Percentiles rank a stretch among this genome's conserved stretches.
phyloP scores from a whole-genome alignment of 768 basidiomycete genomes.

The Lanmaoa pseudosensibilis region DNA sequence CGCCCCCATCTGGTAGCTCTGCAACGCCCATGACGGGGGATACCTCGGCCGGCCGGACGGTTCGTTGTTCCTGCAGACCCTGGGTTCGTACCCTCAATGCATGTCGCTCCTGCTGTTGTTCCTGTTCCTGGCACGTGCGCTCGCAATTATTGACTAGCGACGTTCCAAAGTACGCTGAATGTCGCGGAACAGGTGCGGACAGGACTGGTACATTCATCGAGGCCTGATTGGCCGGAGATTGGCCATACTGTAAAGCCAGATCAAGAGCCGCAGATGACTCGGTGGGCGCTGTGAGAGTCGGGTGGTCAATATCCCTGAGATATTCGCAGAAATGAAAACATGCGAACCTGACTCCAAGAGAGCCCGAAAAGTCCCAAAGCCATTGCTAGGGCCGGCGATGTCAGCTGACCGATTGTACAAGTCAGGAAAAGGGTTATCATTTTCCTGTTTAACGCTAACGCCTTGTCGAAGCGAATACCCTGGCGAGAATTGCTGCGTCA shows the following conservation, averaged over 20 bases:
- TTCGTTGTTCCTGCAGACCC: slow-evolving; percentile 33
- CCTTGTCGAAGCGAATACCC: slow-evolving; percentile 26
- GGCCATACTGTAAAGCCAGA: slow-evolving; percentile 26
- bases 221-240: slow-evolving; percentile 15
- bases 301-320: slow-evolving; percentile 2
- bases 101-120: slow-evolving; percentile 34
- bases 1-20: slow-evolving; percentile 29
- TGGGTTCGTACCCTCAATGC: slow-evolving; percentile 34
- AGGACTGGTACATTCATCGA: slow-evolving; percentile 27
- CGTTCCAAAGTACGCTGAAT: slow-evolving; percentile 32
- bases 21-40: slow-evolving; percentile 33
- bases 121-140: slow-evolving; percentile 41
- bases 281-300: slow-evolving; percentile 16
- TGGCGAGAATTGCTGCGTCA: slow-evolving; percentile 22
- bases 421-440: slow-evolving; percentile 27
- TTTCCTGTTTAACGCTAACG: slow-evolving; percentile 30
- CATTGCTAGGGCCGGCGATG: slow-evolving; percentile 22
- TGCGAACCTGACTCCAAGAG: slow-evolving; percentile 33
- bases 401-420: slow-evolving; percentile 26
- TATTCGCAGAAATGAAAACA: not conserved
- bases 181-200: slow-evolving; percentile 35
- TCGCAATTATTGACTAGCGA: slow-evolving; percentile 34
- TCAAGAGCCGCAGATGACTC: slow-evolving; percentile 26
- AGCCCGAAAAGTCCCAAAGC: slow-evolving; percentile 21
- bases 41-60: slow-evolving; percentile 35